A percentile compares a stretch with the other conserved stretches of the same genome.
Evolutionary conservation across 495 filamentous ascomycete species (phyloP).

Genomic region (Haplographium delicatum): DNA sequence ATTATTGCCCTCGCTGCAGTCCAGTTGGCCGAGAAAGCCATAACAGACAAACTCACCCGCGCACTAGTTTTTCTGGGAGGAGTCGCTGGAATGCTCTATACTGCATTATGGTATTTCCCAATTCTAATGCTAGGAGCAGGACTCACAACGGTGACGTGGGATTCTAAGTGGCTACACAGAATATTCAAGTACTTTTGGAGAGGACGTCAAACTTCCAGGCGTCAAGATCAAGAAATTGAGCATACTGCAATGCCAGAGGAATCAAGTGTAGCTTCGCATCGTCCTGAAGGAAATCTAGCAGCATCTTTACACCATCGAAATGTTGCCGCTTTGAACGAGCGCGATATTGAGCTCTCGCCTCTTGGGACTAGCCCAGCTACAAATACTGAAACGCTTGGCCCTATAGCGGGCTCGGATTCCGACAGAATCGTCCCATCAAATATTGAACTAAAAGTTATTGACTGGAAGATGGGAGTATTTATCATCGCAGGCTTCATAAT

Average conservation of each 20-base stretch:
- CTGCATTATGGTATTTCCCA: slow-evolving; percentile 78
- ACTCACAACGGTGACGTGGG: slow-evolving; percentile 51
- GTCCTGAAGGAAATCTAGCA: not conserved
- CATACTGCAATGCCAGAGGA: not conserved
- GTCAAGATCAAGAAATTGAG: not conserved
- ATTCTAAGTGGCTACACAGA: slow-evolving; percentile 30
- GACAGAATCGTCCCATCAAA: slow-evolving; percentile 1
- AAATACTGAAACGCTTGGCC: not conserved
- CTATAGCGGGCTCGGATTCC: not conserved
- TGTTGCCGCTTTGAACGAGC: slow-evolving; percentile 15
- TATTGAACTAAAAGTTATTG: not conserved
- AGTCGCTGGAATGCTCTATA: slow-evolving; percentile 66
- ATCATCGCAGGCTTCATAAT: slow-evolving; percentile 50
- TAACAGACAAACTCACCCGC: slow-evolving; percentile 65
- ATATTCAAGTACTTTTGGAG: not conserved
- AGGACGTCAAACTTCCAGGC: not conserved
- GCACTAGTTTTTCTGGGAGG: slow-evolving; percentile 63
- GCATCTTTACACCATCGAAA: not conserved
- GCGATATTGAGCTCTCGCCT: slow-evolving; percentile 21
- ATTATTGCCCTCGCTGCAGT: slow-evolving; percentile 74
- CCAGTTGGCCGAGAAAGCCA: slow-evolving; percentile 66
- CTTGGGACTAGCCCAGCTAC: not conserved
- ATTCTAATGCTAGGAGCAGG: slow-evolving; percentile 56
- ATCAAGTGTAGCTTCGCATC: not conserved
- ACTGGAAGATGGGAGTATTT: slow-evolving; percentile 30